Evolutionary conservation across 805 yeast species (phyloP).

Genomic region (Scheffersomyces spartinae): DNA sequence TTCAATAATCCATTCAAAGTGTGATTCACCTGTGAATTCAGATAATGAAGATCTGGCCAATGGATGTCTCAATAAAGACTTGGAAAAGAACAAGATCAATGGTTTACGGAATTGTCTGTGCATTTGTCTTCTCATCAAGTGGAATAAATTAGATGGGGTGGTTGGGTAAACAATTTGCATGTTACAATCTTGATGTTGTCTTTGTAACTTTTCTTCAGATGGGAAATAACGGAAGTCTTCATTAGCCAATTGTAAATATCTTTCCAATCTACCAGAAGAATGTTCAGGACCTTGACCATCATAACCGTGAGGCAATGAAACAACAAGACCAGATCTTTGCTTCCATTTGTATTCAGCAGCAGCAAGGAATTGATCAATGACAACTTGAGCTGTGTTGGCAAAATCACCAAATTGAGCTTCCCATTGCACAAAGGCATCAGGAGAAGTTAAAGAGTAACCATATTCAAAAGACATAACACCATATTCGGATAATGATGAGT

Average conservation of each 20-base stretch:
- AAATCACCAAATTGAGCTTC: constrained; percentile 99
- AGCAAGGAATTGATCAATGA: constrained; percentile 91
- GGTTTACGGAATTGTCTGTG: constrained; percentile 98
- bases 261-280: constrained; percentile 93
- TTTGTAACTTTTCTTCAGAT: constrained; percentile 69
- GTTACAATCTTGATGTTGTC: constrained; percentile 98
- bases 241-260: constrained; percentile 90
- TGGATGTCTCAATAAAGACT: constrained; percentile 92
- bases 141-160: constrained; percentile 95
- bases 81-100: constrained; percentile 77
- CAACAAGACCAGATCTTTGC: constrained; percentile 93
- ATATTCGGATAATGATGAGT: constrained; percentile 94
- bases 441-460: constrained; percentile 95
- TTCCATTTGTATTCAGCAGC: constrained; percentile 98
- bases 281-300: constrained; percentile 99
- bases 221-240: constrained; percentile 97
- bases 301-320: constrained; percentile 97
- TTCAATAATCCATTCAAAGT: constrained; percentile 93
- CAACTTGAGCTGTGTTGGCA: constrained; percentile 98
- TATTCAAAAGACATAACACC: constrained; percentile 99
- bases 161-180: constrained; percentile 98
- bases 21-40: constrained; percentile 86
- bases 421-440: constrained; percentile 96
- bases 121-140: constrained; percentile 95
- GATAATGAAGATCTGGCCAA: constrained; percentile 76